phyloP scores from a whole-genome alignment of 2,329 filamentous ascomycete genomes.

The Fusarium pseudoanthophilum region DNA sequence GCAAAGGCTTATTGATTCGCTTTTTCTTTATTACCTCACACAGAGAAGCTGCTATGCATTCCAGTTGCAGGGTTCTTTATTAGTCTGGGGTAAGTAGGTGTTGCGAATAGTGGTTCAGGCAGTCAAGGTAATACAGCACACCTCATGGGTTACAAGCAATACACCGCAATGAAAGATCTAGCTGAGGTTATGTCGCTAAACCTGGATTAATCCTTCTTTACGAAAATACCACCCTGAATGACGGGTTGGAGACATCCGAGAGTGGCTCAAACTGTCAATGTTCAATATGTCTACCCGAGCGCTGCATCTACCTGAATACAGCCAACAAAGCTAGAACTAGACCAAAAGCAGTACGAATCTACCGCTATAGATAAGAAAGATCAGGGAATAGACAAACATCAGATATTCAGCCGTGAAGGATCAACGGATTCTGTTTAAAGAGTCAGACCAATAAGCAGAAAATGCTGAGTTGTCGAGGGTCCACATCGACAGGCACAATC shows the following conservation, averaged over 20 bases:
- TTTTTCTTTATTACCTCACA: background rate
- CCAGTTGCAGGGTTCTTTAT: too few relatives aligned
- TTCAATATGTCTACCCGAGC: background rate
- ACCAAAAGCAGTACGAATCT: conserved; percentile 11
- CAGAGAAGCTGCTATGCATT: background rate
- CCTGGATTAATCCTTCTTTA: background rate
- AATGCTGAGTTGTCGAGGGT: too few relatives aligned
- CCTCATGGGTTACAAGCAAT: too few relatives aligned
- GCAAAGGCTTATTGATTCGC: too few relatives aligned
- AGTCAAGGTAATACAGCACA: background rate
- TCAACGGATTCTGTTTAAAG: background rate
- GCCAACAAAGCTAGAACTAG: background rate
- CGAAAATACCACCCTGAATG: background rate
- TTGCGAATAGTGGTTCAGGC: background rate
- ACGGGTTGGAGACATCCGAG: background rate
- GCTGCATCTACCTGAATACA: background rate
- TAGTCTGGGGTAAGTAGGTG: background rate
- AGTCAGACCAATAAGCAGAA: background rate
- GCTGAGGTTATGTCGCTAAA: background rate
- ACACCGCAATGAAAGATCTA: too few relatives aligned
- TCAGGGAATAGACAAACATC: background rate
- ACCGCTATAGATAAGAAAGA: conserved; percentile 1
- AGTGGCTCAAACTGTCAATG: too few relatives aligned
- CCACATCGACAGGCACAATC: conserved; percentile 2
- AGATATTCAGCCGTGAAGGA: background rate